Conservation (phyloP, 129 eudicot species). For the Cynara cardunculus region DNA sequence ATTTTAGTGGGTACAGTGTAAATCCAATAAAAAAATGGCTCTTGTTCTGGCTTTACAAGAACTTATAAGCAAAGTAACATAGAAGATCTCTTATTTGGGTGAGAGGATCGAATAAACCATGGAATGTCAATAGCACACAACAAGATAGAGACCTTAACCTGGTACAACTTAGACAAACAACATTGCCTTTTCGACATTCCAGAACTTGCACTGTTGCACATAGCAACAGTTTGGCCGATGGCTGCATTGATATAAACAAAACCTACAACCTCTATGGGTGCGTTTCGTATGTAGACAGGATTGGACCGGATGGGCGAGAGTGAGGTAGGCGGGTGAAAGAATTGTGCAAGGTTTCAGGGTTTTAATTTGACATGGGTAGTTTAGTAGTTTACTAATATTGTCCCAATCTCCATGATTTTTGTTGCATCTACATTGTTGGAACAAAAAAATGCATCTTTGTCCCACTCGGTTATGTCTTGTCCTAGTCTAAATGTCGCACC, state of each 20-base stretch:
- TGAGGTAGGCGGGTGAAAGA: background rate
- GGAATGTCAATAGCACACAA: background rate
- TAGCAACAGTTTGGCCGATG: background rate
- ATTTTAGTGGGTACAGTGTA: background rate
- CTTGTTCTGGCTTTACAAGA: background rate
- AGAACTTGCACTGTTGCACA: background rate
- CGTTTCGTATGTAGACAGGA: background rate
- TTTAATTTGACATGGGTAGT: background rate
- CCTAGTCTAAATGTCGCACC: background rate
- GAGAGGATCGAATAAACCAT: background rate
- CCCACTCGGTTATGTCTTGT: background rate
- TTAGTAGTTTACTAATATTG: background rate
- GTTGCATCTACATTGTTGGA: too few relatives aligned
- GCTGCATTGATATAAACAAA: background rate
- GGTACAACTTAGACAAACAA: background rate
- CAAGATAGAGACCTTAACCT: background rate
- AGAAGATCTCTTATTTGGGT: background rate
- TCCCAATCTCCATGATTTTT: background rate
- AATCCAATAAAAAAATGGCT: conserved; percentile 1
- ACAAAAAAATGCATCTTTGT: too few relatives aligned
- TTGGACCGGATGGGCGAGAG: background rate
- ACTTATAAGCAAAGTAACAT: conserved; percentile 2
- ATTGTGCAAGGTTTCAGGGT: background rate
- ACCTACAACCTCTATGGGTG: background rate
- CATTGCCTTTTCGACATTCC: background rate